Evolutionary conservation across 345 rosid genomes (phyloP), one percentile per base, ranked within the genome.

Genomic region (Isatis tinctoria): DNA sequence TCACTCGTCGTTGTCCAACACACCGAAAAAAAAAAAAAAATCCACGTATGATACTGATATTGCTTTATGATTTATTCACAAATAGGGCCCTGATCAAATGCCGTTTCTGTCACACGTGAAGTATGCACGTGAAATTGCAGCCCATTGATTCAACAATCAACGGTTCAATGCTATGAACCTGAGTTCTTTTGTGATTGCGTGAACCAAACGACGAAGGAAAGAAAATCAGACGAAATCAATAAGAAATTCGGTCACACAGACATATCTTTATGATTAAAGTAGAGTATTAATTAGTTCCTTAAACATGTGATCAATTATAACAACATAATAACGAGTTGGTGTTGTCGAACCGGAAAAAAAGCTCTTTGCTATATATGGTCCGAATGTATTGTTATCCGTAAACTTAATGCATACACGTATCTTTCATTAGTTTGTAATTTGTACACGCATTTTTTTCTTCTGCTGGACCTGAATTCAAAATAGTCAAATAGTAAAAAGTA

Each of bases 141-240:
- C 37, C 49, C 57, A 51, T 51, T 51, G 57, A 24, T 51, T 12
- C 16, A 51, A 51, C 9, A 51, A 51, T 24, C 57, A 9, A 51
- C 57, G 16, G 4, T 24, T 24, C 57, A 9, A 51, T 32, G 16
- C 9, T 24, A 11, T 24, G 57, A 51, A 52, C 33, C 8, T 52
- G 58, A 52, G 58, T 12, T 52, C 58, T 52, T 14, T 52, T 52
- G 32, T 52, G 67, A 62, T 41, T 62, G 14, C 24, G 67, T 62
- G 37, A 62, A 26, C 67, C 49, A 41, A 40, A 41, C 22, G 14
- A 40, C 8, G 22, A 49, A 22, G 57, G 33, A 61, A 3, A 14
- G 22, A 61, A 40, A 14, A 24, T 26, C 36, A 3, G 37, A 62
- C 67, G 37, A 43, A 70, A 48, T 3, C 45, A 12, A 43, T 28